A percentile compares a stretch with the other conserved stretches of the same genome.
phyloP scores from a whole-genome alignment of 129 eudicot genomes.

The Chrysanthemum lavandulifolium region DNA sequence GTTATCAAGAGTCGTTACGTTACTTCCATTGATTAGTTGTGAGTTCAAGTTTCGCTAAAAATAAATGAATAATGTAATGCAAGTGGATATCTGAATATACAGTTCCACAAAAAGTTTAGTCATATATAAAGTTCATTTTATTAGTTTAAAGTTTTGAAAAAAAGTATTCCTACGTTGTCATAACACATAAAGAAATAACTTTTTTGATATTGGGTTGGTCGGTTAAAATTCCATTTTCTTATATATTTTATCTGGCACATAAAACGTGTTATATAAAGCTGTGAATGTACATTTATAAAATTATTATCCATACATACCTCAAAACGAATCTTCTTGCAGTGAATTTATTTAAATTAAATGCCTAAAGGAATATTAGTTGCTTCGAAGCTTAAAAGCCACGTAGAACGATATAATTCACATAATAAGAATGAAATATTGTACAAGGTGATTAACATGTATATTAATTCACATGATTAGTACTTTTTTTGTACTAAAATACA shows the following conservation, averaged over 20 bases:
- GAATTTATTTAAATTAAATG: neutral
- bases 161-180: neutral
- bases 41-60: no score
- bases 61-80: no score
- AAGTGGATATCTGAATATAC: no score
- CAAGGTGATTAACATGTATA: neutral
- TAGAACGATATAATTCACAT: neutral
- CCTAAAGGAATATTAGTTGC: neutral
- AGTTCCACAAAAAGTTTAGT: no score
- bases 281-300: neutral
- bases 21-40: conserved; percentile 1
- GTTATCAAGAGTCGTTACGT: conserved; percentile 16
- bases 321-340: conserved; percentile 7
- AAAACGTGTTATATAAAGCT: neutral
- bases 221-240: neutral
- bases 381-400: neutral
- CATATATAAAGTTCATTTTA: no score
- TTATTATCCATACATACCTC: neutral
- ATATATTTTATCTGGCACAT: neutral
- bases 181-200: neutral
- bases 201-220: neutral
- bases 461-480: neutral
- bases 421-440: neutral
- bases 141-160: neutral
- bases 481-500: no score